These are phyloP conservation scores for Bruguiera parviflora DNA, from an alignment of 345 rosid genomes.

Conservation along the genomic window DNA sequence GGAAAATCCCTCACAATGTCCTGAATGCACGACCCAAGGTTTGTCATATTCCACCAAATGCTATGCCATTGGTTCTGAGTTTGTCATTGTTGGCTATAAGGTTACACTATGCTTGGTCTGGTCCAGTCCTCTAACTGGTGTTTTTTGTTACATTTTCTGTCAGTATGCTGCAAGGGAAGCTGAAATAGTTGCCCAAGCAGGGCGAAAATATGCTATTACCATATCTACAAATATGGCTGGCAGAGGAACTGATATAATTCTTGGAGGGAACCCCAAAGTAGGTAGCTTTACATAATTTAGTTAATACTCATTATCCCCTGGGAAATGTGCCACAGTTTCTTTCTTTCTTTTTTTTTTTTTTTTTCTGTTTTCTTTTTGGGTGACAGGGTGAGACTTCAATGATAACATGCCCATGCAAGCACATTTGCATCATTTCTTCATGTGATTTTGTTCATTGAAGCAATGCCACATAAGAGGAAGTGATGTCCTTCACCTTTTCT, in stretches of 20 bases:
- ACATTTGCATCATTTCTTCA: neutral
- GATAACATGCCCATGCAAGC: neutral
- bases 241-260: slow-evolving; percentile 92
- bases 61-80: neutral
- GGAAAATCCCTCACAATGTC: slow-evolving; percentile 86
- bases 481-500: slow-evolving; percentile 15
- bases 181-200: slow-evolving; percentile 91
- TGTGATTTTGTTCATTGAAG: slow-evolving; percentile 1
- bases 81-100: slow-evolving; percentile 1
- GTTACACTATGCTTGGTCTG: neutral
- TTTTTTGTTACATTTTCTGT: slow-evolving; percentile 19
- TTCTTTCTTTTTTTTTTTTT: neutral
- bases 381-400: neutral
- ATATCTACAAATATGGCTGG: slow-evolving; percentile 99
- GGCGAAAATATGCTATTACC: slow-evolving; percentile 85
- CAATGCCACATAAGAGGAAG: slow-evolving; percentile 10
- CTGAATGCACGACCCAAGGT: slow-evolving; percentile 98
- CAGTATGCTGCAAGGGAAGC: slow-evolving; percentile 98
- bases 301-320: too few relatives aligned
- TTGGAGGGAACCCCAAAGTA: slow-evolving; percentile 97
- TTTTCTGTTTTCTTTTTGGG: neutral
- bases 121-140: slow-evolving; percentile 9
- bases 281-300: slow-evolving; percentile 16
- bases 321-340: neutral
- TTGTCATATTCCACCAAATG: slow-evolving; percentile 12